Percentiles rank a stretch among this genome's conserved stretches.
These are phyloP conservation scores for Mesostigma viride DNA, from an alignment of 139 green algal genomes.

Conservation along the genomic window DNA sequence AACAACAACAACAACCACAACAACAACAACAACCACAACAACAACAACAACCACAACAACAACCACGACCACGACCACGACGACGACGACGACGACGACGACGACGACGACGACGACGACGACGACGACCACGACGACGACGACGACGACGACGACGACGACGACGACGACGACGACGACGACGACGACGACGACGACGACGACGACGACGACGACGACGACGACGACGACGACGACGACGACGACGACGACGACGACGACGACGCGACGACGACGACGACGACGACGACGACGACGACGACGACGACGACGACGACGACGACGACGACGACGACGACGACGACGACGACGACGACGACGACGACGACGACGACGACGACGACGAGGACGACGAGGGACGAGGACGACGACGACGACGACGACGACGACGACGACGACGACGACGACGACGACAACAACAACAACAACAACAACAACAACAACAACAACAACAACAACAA, in stretches of 20 bases:
- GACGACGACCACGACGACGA: not conserved
- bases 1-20: too few relatives aligned
- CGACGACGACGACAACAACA: too few relatives aligned
- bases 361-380: not conserved
- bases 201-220: not conserved
- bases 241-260: too few relatives aligned
- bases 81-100: not conserved
- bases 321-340: not conserved
- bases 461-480: too few relatives aligned
- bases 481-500: too few relatives aligned
- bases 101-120: too few relatives aligned
- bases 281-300: not conserved
- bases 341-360: not conserved
- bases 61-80: too few relatives aligned
- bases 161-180: not conserved
- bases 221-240: constrained; percentile 1
- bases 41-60: too few relatives aligned
- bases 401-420: too few relatives aligned
- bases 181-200: not conserved
- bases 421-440: too few relatives aligned
- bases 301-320: not conserved
- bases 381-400: not conserved
- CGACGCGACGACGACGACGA: too few relatives aligned
- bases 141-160: not conserved
- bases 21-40: too few relatives aligned